Percentiles rank a stretch among this genome's conserved stretches.
phyloP scores from a whole-genome alignment of 176 grass and related monocot species.

The Ananas comosus region DNA sequence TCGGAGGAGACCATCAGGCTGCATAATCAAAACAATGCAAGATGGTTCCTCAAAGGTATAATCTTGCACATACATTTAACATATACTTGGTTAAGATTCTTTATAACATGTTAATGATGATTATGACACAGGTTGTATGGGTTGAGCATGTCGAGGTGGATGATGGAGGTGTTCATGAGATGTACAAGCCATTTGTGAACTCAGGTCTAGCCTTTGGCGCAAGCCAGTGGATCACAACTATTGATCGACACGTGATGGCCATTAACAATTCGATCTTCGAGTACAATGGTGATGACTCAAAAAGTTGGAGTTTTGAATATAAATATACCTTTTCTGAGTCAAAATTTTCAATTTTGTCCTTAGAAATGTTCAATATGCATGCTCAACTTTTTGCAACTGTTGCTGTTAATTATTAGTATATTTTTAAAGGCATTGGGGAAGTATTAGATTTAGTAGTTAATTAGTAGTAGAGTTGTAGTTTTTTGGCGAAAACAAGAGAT shows the following conservation, averaged over 20 bases:
- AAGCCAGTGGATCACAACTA: conserved; percentile 26
- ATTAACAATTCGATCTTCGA: conserved; percentile 5
- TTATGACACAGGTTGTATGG: conserved; percentile 28
- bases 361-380: too few relatives aligned
- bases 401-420: not conserved
- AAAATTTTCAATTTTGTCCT: too few relatives aligned
- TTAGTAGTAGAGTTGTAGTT: too few relatives aligned
- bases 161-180: conserved; percentile 12
- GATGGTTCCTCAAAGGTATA: conserved; percentile 46
- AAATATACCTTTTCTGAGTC: too few relatives aligned
- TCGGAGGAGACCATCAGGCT: conserved; percentile 58
- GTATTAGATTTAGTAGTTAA: too few relatives aligned
- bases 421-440: too few relatives aligned
- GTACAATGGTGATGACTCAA: not conserved
- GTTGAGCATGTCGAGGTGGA: conserved; percentile 55
- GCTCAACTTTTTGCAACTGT: too few relatives aligned
- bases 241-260: conserved; percentile 39
- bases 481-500: too few relatives aligned
- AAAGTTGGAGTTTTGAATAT: too few relatives aligned
- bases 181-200: conserved; percentile 24
- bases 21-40: conserved; percentile 34
- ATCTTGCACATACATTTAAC: not conserved
- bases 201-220: conserved; percentile 46
- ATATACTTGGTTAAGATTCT: not conserved
- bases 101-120: not conserved